Percentiles rank a stretch among this genome's conserved stretches.
Evolutionary conservation across 2,329 filamentous ascomycete genomes (phyloP).

Genomic region (Xylariaceae sp.): DNA sequence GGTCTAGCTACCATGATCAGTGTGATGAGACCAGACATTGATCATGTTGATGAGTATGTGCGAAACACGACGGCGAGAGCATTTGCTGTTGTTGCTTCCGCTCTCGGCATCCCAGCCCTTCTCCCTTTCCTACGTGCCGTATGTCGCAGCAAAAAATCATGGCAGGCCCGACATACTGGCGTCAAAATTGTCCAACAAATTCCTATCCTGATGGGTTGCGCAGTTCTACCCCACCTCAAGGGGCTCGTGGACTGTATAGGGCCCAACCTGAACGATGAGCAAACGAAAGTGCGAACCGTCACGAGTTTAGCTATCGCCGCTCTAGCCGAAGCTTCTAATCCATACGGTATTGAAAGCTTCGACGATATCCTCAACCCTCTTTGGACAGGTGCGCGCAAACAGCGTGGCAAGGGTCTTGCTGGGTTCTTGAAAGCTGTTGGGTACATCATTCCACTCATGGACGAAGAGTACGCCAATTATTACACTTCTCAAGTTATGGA

Average conservation of each 20-base stretch:
- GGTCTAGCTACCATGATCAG: conserved; percentile 99
- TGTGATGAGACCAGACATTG: conserved; percentile 98
- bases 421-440: conserved; percentile 97
- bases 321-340: conserved; percentile 93
- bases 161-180: conserved; percentile 96
- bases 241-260: conserved; percentile 96
- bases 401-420: conserved; percentile 93
- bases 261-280: conserved; percentile 94
- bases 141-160: conserved; percentile 97
- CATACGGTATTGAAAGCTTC: conserved; percentile 98
- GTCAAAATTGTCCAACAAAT: conserved; percentile 99
- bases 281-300: conserved; percentile 96
- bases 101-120: conserved; percentile 92
- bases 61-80: conserved; percentile 96
- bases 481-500: conserved; percentile 99
- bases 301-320: conserved; percentile 95
- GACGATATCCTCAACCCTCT: conserved; percentile 96
- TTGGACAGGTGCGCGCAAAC: conserved; percentile 95
- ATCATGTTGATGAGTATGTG: conserved; percentile 98
- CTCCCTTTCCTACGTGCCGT: conserved; percentile 95
- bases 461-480: conserved; percentile 99
- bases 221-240: conserved; percentile 92
- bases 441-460: conserved; percentile 98
- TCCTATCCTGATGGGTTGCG: conserved; percentile 97
- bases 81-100: conserved; percentile 96